These are phyloP conservation scores for Cytospora piceae DNA, from an alignment of 2,329 filamentous ascomycete species.

Conservation along the genomic window DNA sequence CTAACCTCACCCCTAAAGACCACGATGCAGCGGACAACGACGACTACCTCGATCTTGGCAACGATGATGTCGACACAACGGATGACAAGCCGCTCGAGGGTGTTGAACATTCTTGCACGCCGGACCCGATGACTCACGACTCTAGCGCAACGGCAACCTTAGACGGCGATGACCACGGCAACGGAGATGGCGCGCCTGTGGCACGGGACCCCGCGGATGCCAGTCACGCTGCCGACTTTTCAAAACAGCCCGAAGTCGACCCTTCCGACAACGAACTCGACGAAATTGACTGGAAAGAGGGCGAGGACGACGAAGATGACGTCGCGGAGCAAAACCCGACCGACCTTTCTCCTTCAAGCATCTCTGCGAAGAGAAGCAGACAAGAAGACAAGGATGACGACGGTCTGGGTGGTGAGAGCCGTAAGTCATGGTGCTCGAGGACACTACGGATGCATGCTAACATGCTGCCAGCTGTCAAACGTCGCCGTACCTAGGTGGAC, in stretches of 20 bases:
- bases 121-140: constrained; percentile 23
- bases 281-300: constrained; percentile 44
- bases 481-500: constrained; percentile 47
- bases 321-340: constrained; percentile 31
- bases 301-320: constrained; percentile 40
- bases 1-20: constrained; percentile 23
- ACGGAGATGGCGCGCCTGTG: constrained; percentile 36
- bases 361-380: constrained; percentile 40
- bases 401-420: constrained; percentile 45
- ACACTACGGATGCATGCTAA: constrained; percentile 36
- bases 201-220: constrained; percentile 34
- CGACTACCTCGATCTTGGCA: constrained; percentile 28
- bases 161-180: constrained; percentile 45
- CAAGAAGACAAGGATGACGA: constrained; percentile 38
- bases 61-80: constrained; percentile 13
- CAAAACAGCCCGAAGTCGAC: constrained; percentile 13
- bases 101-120: constrained; percentile 9
- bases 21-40: constrained; percentile 29
- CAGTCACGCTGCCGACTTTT: constrained; percentile 11
- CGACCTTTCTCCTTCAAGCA: constrained; percentile 34
- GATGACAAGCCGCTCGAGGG: constrained; percentile 6
- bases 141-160: constrained; percentile 40
- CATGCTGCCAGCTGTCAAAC: constrained; percentile 51
- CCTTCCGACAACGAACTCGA: constrained; percentile 31
- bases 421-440: constrained; percentile 31